phyloP scores from a whole-genome alignment of 1,284 basidiomycete species.

The Abortiporus biennis region DNA sequence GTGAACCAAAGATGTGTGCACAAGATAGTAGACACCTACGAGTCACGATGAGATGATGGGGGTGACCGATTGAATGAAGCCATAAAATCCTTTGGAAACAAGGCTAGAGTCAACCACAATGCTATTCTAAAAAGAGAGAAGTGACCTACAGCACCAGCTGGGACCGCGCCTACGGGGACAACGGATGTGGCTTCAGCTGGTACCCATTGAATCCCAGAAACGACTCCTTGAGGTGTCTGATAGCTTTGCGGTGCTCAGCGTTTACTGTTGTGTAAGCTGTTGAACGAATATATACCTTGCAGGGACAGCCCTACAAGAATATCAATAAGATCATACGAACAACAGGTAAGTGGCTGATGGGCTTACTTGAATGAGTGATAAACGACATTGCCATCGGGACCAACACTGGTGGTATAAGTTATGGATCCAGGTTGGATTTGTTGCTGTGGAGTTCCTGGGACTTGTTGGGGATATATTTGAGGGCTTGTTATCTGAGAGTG shows the following conservation, averaged over 20 bases:
- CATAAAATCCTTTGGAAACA: conserved; percentile 47
- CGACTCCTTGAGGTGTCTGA: conserved; percentile 58
- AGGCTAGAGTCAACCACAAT: conserved; percentile 2
- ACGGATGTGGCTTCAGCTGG: conserved; percentile 60
- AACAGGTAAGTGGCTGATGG: conserved; percentile 4
- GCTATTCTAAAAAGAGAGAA: not conserved
- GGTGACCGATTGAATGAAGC: conserved; percentile 50
- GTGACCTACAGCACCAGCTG: conserved; percentile 43
- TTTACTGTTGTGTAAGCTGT: not conserved
- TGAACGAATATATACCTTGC: conserved; percentile 45
- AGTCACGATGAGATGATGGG: conserved; percentile 14
- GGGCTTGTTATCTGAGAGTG: not conserved
- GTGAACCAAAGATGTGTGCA: conserved; percentile 28
- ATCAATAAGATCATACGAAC: conserved; percentile 12
- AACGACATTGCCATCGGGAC: conserved; percentile 48
- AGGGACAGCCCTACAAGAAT: conserved; percentile 47
- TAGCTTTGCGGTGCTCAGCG: conserved; percentile 39
- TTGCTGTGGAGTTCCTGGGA: conserved; percentile 13
- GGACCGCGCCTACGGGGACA: conserved; percentile 50
- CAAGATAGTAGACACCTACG: conserved; percentile 1
- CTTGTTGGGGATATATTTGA: not conserved
- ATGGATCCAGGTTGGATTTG: conserved; percentile 51
- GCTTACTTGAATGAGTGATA: conserved; percentile 71
- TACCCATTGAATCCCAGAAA: conserved; percentile 72
- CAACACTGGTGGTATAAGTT: conserved; percentile 60